phyloP scores from a whole-genome alignment of 2,329 filamentous ascomycete species.

The Sclerotinia glacialis region DNA sequence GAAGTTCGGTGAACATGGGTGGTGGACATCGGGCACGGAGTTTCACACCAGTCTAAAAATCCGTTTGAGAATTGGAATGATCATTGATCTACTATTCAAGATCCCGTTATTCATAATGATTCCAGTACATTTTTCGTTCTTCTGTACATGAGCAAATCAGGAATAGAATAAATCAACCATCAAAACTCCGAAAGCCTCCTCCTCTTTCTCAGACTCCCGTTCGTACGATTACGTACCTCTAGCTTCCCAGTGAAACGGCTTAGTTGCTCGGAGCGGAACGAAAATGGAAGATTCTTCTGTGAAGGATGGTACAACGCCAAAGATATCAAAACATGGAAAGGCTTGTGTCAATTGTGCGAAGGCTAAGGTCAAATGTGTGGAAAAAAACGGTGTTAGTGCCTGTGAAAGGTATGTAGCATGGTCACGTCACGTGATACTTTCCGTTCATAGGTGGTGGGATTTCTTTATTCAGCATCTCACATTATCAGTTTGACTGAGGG shows the following conservation, averaged over 20 bases:
- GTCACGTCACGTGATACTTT: neutral
- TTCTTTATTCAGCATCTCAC: neutral
- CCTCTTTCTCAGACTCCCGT: neutral
- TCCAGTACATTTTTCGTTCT: neutral
- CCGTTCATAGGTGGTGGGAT: neutral
- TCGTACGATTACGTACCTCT: neutral
- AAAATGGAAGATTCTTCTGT: neutral
- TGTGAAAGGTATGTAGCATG: slow-evolving; percentile 18
- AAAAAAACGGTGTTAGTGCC: neutral
- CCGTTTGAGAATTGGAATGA: neutral
- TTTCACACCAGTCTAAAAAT: neutral
- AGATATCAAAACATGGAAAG: slow-evolving; percentile 9
- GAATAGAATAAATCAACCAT: neutral
- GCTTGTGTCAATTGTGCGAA: slow-evolving; percentile 16
- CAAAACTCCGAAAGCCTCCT: slow-evolving; percentile 2
- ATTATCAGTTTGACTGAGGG: neutral
- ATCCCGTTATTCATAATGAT: neutral
- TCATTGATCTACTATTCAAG: neutral
- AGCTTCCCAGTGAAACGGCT: neutral
- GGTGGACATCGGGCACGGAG: slow-evolving; percentile 1
- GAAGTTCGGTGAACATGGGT: neutral
- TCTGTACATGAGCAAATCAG: neutral
- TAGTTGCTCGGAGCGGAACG: neutral
- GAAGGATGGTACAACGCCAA: neutral
- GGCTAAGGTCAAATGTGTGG: slow-evolving; percentile 18